A percentile compares a stretch with the other conserved stretches of the same genome.
phyloP scores from a whole-genome alignment of 345 rosid species.

The Murraya koenigii region DNA sequence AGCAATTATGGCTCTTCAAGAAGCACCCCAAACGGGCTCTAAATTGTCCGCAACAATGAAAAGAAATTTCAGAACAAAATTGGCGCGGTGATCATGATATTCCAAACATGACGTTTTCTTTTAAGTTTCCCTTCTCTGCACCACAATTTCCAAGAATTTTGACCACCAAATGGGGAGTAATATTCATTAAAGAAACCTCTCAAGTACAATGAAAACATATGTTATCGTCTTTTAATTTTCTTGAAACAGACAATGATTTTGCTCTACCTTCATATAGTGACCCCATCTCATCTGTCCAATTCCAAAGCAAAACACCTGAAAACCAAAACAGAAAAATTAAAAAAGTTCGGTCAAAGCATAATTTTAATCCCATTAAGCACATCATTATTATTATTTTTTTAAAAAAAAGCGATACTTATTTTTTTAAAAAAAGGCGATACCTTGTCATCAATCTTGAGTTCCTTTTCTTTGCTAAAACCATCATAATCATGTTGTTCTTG shows the following conservation, averaged over 20 bases:
- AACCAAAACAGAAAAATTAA: neutral
- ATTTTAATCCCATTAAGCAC: neutral
- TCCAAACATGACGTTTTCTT: no score
- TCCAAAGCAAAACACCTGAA: slow-evolving; percentile 3
- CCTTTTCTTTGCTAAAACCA: neutral
- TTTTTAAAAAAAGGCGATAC: neutral
- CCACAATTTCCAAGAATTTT: neutral
- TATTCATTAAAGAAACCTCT: neutral
- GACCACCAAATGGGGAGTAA: neutral
- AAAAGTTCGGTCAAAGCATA: neutral
- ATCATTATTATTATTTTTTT: no score
- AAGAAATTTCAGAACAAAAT: neutral
- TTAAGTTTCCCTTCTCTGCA: neutral
- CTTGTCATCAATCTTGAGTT: slow-evolving; percentile 11
- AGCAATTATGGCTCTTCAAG: no score
- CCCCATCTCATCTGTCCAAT: slow-evolving; percentile 1
- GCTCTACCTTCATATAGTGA: slow-evolving; percentile 3
- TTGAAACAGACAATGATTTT: neutral
- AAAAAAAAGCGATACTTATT: no score
- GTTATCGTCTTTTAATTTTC: neutral
- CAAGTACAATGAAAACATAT: neutral
- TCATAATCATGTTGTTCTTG: neutral
- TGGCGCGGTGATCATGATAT: neutral
- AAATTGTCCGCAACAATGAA: neutral
- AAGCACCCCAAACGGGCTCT: neutral